phyloP scores from a whole-genome alignment of 2,329 filamentous ascomycete species.

The Trichoderma brevicompactum region DNA sequence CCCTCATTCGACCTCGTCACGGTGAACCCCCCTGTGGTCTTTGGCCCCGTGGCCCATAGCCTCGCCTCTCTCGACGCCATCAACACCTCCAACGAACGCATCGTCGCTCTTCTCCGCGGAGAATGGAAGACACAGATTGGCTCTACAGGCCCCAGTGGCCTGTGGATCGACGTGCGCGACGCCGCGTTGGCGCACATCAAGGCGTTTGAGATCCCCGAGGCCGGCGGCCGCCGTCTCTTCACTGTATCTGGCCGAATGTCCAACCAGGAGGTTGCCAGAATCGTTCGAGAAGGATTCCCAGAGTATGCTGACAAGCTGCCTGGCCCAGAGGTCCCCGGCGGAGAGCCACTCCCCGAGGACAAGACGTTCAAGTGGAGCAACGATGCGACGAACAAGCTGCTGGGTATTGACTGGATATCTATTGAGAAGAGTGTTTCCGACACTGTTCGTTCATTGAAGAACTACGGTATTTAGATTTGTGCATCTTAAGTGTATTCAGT shows the following conservation, averaged over 20 bases:
- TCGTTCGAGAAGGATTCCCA: slow-evolving; percentile 54
- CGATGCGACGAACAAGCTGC: slow-evolving; percentile 58
- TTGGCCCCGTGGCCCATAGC: slow-evolving; percentile 57
- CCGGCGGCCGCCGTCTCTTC: slow-evolving; percentile 57
- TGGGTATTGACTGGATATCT: slow-evolving; percentile 65
- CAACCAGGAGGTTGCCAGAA: slow-evolving; percentile 51
- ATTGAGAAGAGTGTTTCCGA: slow-evolving; percentile 67
- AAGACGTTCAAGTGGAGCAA: slow-evolving; percentile 62
- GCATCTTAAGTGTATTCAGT: neutral
- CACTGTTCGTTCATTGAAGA: slow-evolving; percentile 65
- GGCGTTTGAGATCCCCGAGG: slow-evolving; percentile 54
- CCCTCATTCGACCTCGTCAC: slow-evolving; percentile 57
- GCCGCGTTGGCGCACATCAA: slow-evolving; percentile 57
- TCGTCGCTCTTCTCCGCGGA: slow-evolving; percentile 56
- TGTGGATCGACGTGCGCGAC: slow-evolving; percentile 63
- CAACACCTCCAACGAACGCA: slow-evolving; percentile 59
- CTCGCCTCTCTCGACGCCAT: slow-evolving; percentile 51
- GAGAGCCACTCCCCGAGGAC: slow-evolving; percentile 46
- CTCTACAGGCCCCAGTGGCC: slow-evolving; percentile 45
- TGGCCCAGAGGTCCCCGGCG: slow-evolving; percentile 48
- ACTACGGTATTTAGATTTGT: slow-evolving; percentile 37
- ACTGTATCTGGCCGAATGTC: slow-evolving; percentile 52
- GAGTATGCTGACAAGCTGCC: slow-evolving; percentile 55
- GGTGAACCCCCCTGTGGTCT: slow-evolving; percentile 59
- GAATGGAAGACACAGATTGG: slow-evolving; percentile 53